Conservation (phyloP, 2,329 filamentous ascomycete species). For the Periglandula ipomoeae region DNA sequence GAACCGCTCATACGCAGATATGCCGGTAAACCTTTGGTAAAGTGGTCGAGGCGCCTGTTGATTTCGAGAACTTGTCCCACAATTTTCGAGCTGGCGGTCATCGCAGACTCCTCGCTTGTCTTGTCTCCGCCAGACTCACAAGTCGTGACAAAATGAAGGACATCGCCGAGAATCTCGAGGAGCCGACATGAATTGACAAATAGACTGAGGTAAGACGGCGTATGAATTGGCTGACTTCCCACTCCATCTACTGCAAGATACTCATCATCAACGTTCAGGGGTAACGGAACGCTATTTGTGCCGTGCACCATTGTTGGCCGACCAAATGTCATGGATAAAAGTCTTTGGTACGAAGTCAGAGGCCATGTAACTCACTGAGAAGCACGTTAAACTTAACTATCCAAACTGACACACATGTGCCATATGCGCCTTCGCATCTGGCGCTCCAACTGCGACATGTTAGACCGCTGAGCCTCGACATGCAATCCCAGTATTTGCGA, state of each 20-base stretch:
- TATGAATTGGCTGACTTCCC: neutral
- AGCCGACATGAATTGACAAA: conserved; percentile 3
- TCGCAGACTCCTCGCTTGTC: neutral
- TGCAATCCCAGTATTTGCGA: conserved; percentile 4
- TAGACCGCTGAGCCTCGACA: neutral
- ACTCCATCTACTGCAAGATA: neutral
- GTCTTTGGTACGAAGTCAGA: neutral
- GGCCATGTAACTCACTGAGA: too few species aligned
- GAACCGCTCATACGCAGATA: neutral
- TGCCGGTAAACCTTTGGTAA: neutral
- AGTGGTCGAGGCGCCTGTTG: conserved; percentile 4
- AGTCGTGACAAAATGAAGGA: conserved; percentile 2
- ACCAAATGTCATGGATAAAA: conserved; percentile 7
- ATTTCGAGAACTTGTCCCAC: conserved; percentile 1
- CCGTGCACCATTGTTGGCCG: conserved; percentile 4
- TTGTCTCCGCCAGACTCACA: neutral
- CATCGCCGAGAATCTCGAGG: conserved; percentile 1
- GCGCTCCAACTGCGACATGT: conserved; percentile 2
- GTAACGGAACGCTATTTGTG: conserved; percentile 1
- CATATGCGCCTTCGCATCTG: conserved; percentile 4
- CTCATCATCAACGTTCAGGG: conserved; percentile 1
- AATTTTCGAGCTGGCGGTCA: neutral
- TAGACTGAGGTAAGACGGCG: conserved; percentile 1
- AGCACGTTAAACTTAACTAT: neutral
- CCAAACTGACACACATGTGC: conserved; percentile 5